Conservation (phyloP, 2,329 filamentous ascomycete species). For the Botrytis pseudocinerea region DNA sequence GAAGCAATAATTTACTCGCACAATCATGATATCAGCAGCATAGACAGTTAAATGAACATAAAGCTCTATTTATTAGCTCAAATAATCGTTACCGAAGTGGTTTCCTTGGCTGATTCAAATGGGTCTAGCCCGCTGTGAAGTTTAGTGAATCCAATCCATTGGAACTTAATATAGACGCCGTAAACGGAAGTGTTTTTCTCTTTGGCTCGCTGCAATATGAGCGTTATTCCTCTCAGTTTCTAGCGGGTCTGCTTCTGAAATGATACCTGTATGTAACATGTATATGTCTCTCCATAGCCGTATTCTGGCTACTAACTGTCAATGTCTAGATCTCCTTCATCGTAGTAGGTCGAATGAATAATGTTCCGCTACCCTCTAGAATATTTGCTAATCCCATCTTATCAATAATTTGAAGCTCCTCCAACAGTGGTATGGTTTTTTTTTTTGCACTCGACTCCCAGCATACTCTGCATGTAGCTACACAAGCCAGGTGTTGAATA, state of each 20-base stretch:
- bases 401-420: not conserved
- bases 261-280: not conserved
- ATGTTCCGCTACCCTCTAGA: not conserved
- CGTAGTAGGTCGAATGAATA: not conserved
- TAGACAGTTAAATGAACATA: not conserved
- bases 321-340: not conserved
- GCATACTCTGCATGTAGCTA: not conserved
- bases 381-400: not conserved
- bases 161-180: not conserved
- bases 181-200: not conserved
- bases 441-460: not conserved
- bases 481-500: not conserved
- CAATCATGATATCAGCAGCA: not conserved
- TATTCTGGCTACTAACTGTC: not conserved
- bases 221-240: not conserved
- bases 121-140: not conserved
- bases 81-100: not conserved
- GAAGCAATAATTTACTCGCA: not conserved
- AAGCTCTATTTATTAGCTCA: not conserved
- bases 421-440: not conserved
- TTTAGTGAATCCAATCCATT: not conserved
- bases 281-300: not conserved
- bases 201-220: not conserved
- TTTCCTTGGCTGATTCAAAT: not conserved
- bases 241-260: not conserved